phyloP scores from a whole-genome alignment of 768 basidiomycete genomes.

The Hemileccinum rubropunctum region DNA sequence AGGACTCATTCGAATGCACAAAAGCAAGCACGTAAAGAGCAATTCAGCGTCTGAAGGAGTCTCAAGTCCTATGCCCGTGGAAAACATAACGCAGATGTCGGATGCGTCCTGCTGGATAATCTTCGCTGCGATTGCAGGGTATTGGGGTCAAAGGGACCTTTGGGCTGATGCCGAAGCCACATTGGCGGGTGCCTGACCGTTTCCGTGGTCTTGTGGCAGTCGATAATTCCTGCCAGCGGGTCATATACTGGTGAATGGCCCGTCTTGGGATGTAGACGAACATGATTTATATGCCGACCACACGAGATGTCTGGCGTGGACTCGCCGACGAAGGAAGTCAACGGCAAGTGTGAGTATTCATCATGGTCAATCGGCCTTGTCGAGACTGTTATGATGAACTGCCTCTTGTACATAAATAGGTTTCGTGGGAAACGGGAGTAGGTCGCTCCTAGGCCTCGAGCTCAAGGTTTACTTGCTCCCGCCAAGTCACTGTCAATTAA shows the following conservation, averaged over 20 bases:
- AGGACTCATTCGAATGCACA: constrained; percentile 39
- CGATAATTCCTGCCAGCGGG: neutral
- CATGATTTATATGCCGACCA: neutral
- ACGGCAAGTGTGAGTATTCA: constrained; percentile 8
- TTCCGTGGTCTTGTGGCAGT: neutral
- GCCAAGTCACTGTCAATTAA: constrained; percentile 2
- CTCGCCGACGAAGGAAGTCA: neutral
- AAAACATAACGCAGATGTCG: constrained; percentile 32
- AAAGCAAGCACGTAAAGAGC: constrained; percentile 22
- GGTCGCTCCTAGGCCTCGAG: too few relatives aligned
- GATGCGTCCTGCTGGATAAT: constrained; percentile 71
- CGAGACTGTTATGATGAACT: neutral
- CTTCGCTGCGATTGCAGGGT: constrained; percentile 55
- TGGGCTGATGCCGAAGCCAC: constrained; percentile 74
- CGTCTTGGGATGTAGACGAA: constrained; percentile 7
- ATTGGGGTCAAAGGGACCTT: constrained; percentile 80
- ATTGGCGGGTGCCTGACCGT: constrained; percentile 28
- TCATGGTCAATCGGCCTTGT: neutral
- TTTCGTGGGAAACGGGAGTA: constrained; percentile 23
- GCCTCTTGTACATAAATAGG: neutral
- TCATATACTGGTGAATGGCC: neutral
- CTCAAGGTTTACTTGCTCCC: neutral
- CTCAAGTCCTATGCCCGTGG: neutral
- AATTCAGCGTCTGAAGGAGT: constrained; percentile 3
- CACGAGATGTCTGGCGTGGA: neutral